phyloP scores from a whole-genome alignment of 192 early-diverging fungal species.

The Coemansia sp. region DNA sequence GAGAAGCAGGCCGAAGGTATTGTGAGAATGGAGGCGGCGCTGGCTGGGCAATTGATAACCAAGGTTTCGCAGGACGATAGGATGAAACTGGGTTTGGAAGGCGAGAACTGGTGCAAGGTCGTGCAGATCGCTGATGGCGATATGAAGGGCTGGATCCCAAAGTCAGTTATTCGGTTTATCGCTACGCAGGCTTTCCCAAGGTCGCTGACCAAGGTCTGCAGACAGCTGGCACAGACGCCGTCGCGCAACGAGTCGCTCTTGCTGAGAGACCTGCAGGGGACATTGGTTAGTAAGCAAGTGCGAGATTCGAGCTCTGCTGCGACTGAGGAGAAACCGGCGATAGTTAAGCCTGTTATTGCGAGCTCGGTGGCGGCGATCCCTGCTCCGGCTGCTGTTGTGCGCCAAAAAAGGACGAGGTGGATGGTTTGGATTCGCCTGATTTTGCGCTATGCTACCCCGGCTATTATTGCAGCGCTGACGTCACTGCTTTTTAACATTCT shows the following conservation, averaged over 20 bases:
- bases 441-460: slow-evolving; percentile 35
- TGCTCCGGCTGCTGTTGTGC: not conserved
- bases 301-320: not conserved
- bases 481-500: slow-evolving; percentile 21
- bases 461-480: slow-evolving; percentile 43
- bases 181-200: slow-evolving; percentile 54
- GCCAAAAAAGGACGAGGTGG: not conserved
- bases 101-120: slow-evolving; percentile 34
- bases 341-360: not conserved
- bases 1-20: slow-evolving; percentile 25
- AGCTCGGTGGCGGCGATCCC: not conserved
- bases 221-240: slow-evolving; percentile 25
- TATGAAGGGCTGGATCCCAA: slow-evolving; percentile 53
- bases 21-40: slow-evolving; percentile 53
- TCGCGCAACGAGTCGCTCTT: slow-evolving; percentile 27
- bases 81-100: slow-evolving; percentile 13
- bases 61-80: slow-evolving; percentile 11
- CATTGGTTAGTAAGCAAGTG: not conserved
- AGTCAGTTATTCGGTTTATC: slow-evolving; percentile 52
- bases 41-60: slow-evolving; percentile 52
- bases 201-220: slow-evolving; percentile 52
- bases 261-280: slow-evolving; percentile 1
- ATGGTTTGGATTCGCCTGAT: slow-evolving; percentile 25
- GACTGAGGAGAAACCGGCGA: not conserved
- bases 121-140: slow-evolving; percentile 54